phyloP scores from a whole-genome alignment of 106 monocot species.

The Hemerocallis citrina region DNA sequence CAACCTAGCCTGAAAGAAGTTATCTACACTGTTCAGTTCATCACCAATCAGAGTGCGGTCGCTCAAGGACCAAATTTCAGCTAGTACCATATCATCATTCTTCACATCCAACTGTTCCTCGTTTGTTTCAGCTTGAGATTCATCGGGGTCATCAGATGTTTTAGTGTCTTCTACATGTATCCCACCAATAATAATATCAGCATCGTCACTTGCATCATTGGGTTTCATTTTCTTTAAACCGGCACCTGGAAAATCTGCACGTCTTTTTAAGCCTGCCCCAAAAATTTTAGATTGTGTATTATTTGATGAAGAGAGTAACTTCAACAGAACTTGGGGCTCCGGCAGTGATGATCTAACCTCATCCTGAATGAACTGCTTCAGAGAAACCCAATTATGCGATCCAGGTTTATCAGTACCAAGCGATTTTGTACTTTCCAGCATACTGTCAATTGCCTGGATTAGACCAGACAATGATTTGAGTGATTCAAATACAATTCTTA shows the following conservation, averaged over 20 bases:
- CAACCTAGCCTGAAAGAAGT: constrained; percentile 63
- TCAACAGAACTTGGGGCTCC: constrained; percentile 75
- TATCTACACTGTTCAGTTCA: constrained; percentile 22
- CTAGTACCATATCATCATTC: constrained; percentile 12
- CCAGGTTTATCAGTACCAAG: constrained; percentile 6
- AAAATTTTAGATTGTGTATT: constrained; percentile 18
- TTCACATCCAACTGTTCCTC: constrained; percentile 18
- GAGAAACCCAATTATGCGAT: constrained; percentile 30
- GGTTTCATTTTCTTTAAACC: constrained; percentile 39
- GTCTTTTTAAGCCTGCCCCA: constrained; percentile 37
- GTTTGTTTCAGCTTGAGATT: constrained; percentile 1
- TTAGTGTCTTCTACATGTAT: constrained; percentile 17
- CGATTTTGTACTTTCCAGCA: constrained; percentile 2
- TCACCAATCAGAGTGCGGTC: constrained; percentile 6
- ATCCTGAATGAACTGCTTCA: constrained; percentile 68
- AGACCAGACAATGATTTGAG: constrained; percentile 50
- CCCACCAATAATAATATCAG: constrained; percentile 71
- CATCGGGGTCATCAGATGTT: constrained; percentile 5
- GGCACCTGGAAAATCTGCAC: constrained; percentile 15
- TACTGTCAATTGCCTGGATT: constrained; percentile 28
- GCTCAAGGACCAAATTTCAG: constrained; percentile 60
- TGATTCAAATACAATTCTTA: constrained; percentile 68
- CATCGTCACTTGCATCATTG: constrained; percentile 16
- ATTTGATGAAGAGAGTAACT: constrained; percentile 44
- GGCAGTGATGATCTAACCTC: constrained; percentile 55